These are phyloP conservation scores for Hortiboletus campestris DNA, from an alignment of 768 basidiomycete genomes.

Conservation along the genomic window DNA sequence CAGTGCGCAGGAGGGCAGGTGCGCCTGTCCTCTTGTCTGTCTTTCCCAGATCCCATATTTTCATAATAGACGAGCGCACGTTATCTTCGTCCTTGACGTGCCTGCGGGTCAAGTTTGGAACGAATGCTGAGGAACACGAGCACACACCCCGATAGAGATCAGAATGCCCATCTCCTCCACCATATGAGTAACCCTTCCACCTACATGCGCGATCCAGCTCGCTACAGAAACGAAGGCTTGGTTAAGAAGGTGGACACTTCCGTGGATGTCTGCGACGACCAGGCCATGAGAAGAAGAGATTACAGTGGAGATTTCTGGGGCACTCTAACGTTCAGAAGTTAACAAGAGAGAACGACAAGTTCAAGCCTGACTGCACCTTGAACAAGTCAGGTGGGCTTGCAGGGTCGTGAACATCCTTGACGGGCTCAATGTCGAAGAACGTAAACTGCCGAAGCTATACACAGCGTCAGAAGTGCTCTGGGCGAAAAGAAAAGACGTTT, in stretches of 20 bases:
- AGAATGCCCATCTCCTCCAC: slow-evolving; percentile 76
- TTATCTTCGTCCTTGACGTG: slow-evolving; percentile 68
- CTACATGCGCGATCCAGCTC: slow-evolving; percentile 79
- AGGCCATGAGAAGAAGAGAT: slow-evolving; percentile 62
- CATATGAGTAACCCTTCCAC: slow-evolving; percentile 85
- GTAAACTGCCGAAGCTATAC: slow-evolving; percentile 82
- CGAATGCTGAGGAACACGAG: neutral
- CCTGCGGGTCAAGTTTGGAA: slow-evolving; percentile 11
- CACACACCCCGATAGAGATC: slow-evolving; percentile 83
- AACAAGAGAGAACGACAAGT: neutral
- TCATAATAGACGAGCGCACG: slow-evolving; percentile 65
- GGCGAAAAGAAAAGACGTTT: neutral
- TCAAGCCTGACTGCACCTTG: slow-evolving; percentile 45
- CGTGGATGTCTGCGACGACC: slow-evolving; percentile 83
- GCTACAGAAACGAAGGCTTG: slow-evolving; percentile 65
- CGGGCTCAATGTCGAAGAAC: slow-evolving; percentile 79
- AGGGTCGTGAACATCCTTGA: slow-evolving; percentile 79
- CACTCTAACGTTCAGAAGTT: slow-evolving; percentile 37
- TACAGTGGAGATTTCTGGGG: slow-evolving; percentile 73
- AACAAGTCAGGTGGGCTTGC: slow-evolving; percentile 74
- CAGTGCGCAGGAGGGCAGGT: slow-evolving; percentile 68
- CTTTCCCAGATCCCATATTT: slow-evolving; percentile 85
- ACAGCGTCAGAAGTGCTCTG: slow-evolving; percentile 6
- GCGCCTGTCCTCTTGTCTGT: slow-evolving; percentile 61
- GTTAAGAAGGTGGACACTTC: slow-evolving; percentile 74